Percentiles rank a stretch among this genome's conserved stretches.
Evolutionary conservation across 768 basidiomycete genomes (phyloP).

Genomic region (Thelephora aurantiotincta): DNA sequence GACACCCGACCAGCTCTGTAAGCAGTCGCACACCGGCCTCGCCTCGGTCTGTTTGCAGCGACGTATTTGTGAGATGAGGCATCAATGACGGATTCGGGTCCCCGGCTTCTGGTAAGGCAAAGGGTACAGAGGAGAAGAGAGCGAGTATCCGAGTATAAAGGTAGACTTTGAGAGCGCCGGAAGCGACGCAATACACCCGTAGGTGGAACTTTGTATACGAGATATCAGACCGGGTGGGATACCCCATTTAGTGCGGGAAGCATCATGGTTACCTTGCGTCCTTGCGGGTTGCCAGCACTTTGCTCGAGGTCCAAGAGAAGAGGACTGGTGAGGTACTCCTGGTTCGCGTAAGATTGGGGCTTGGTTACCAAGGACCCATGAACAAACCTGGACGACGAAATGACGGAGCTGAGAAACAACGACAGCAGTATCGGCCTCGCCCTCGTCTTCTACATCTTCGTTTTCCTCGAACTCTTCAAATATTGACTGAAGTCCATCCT

Average conservation of each 20-base stretch:
- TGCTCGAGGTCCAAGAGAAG: conserved; percentile 63
- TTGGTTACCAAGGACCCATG: conserved; percentile 2
- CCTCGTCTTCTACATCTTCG: conserved; percentile 33
- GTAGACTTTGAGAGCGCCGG: conserved; percentile 66
- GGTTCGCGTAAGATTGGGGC: conserved; percentile 1
- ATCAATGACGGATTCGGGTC: conserved; percentile 32
- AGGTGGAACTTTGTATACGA: conserved; percentile 65
- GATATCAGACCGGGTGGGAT: conserved; percentile 4
- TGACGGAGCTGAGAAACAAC: conserved; percentile 82
- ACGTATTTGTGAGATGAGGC: conserved; percentile 88
- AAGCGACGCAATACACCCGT: conserved; percentile 73
- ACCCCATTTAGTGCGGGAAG: not conserved
- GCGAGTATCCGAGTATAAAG: conserved; percentile 76
- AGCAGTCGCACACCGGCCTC: conserved; percentile 67
- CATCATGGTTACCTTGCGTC: conserved; percentile 48
- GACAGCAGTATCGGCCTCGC: conserved; percentile 36
- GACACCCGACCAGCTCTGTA: conserved; percentile 63
- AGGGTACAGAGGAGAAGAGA: conserved; percentile 72
- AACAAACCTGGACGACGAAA: conserved; percentile 83
- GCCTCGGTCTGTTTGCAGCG: conserved; percentile 54
- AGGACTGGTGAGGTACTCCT: conserved; percentile 82
- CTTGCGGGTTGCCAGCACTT: conserved; percentile 23
- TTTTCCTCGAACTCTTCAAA: conserved; percentile 69
- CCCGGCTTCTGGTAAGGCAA: conserved; percentile 30
- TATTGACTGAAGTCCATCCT: conserved; percentile 54